Base-by-base conservation (phyloP, 208 protist species). In the Perkinsela sp. region DNA sequence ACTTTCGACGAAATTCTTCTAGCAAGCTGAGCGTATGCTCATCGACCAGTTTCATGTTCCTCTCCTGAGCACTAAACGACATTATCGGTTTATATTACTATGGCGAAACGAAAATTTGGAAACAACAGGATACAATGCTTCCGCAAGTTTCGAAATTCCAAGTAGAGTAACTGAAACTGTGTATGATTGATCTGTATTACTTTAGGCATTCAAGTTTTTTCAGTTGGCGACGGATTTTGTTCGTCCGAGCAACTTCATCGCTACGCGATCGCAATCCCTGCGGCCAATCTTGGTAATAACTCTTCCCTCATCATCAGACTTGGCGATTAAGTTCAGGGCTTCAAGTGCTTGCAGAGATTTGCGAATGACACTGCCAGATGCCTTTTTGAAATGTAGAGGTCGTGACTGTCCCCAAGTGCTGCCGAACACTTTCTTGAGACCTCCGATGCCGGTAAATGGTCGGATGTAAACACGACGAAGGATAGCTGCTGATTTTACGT, bases 391-490 rank as follows among this genome's bases (percentile, higher is more conserved):
- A 81, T 95, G 87, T 75, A 88, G 80, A 66, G 84, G 88, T 69
- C 81, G 78, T 81, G 78, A 88, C 71, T 82, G 82, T 74, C 83
- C 75, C 77, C 89, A 85, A 78, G 89, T 90, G 78, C 84, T 85
- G 73, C 87, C 83, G 79, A 94, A 98, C 71, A 83, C 83, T 78
- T 90, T 90, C 81, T 81, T 90, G 48, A 94, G 85, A 31, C 80
- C 81, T 67, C 83, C 92, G 74, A 95, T 93, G 76, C 94, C 93
- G 29, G 86, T 82, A 71, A 89, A 89, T 48, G 86, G 85, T 76
- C 90, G 88, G 30, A 97, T 71, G 83, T 97, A 97, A 70, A 98
- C 79, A 73, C 90, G 88, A 79, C 95, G 93, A 68, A 95, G 92
- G 30, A 97, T 84, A 66, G 94, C 85, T 68, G 94, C 95, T 75